Conservation (phyloP, 2,329 filamentous ascomycete species). For the Cadophora gregata region DNA sequence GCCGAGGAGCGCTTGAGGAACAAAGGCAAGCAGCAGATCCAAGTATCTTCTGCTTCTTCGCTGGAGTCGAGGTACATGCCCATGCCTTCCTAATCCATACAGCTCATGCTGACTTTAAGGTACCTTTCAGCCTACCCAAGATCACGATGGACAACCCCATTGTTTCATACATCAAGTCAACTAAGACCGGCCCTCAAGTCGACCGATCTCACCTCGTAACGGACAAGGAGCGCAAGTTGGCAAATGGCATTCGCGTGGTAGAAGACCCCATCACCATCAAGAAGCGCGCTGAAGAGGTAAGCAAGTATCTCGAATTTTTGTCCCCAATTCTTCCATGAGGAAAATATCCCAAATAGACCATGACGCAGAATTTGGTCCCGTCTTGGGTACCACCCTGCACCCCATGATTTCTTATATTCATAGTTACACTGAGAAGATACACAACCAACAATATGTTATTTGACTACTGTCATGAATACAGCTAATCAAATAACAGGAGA, state of each 20-base stretch:
- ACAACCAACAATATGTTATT: slow-evolving; percentile 15
- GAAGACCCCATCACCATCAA: slow-evolving; percentile 57
- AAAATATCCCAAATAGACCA: slow-evolving; percentile 74
- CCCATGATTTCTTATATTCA: slow-evolving; percentile 64
- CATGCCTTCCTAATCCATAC: slow-evolving; percentile 1
- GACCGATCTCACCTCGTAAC: slow-evolving; percentile 58
- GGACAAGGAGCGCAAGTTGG: slow-evolving; percentile 52
- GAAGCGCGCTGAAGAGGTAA: slow-evolving; percentile 57
- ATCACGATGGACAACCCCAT: slow-evolving; percentile 41
- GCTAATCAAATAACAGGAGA: slow-evolving; percentile 40
- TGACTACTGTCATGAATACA: slow-evolving; percentile 21
- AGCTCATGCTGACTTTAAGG: slow-evolving; percentile 28
- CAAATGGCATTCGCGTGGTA: slow-evolving; percentile 57
- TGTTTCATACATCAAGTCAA: slow-evolving; percentile 59
- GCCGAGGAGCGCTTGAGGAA: slow-evolving; percentile 63
- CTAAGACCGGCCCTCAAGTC: slow-evolving; percentile 57
- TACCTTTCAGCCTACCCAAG: slow-evolving; percentile 33
- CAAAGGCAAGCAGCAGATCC: slow-evolving; percentile 34
- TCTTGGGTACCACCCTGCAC: slow-evolving; percentile 79
- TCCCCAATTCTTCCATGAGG: slow-evolving; percentile 63
- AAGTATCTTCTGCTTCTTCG: slow-evolving; percentile 23
- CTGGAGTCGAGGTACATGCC: slow-evolving; percentile 32
- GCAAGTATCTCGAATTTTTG: slow-evolving; percentile 29
- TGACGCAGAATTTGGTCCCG: slow-evolving; percentile 79
- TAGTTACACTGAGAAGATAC: slow-evolving; percentile 70